phyloP scores from a whole-genome alignment of 768 basidiomycete genomes.

The Rhizopogon sp. region DNA sequence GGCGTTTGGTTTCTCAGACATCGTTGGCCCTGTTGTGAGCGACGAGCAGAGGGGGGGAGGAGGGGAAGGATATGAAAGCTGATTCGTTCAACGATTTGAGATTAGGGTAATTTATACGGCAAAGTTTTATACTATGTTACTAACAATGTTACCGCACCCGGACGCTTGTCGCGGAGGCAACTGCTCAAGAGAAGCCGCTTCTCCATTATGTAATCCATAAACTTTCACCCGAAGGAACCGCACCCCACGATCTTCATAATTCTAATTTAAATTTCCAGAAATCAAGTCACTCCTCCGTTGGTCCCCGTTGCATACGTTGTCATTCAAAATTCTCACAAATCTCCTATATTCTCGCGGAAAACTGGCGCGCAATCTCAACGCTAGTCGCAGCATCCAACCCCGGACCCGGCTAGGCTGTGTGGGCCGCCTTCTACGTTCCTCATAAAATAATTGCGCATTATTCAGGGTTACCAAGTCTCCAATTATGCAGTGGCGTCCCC shows the following conservation, averaged over 20 bases:
- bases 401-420: too few relatives aligned
- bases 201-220: conserved; percentile 15
- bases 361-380: too few relatives aligned
- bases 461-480: background rate
- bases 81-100: conserved; percentile 18
- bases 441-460: too few relatives aligned
- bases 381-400: too few relatives aligned
- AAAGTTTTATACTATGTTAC: conserved; percentile 3
- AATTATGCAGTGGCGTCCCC: background rate
- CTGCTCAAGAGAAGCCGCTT: conserved; percentile 8
- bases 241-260: background rate
- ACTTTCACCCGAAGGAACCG: conserved; percentile 2
- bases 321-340: background rate
- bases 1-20: conserved; percentile 48
- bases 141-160: conserved; percentile 1
- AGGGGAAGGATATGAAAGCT: background rate
- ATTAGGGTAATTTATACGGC: conserved; percentile 18
- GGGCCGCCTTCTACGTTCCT: too few relatives aligned
- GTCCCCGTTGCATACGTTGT: background rate
- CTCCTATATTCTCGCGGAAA: background rate
- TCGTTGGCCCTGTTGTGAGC: conserved; percentile 27
- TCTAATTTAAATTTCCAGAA: background rate
- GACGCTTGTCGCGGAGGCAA: conserved; percentile 19
- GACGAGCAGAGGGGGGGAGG: conserved; percentile 4
- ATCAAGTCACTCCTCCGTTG: background rate